Conservation (phyloP, 805 yeast species). For the Trichomonascus vanleenenianus region DNA sequence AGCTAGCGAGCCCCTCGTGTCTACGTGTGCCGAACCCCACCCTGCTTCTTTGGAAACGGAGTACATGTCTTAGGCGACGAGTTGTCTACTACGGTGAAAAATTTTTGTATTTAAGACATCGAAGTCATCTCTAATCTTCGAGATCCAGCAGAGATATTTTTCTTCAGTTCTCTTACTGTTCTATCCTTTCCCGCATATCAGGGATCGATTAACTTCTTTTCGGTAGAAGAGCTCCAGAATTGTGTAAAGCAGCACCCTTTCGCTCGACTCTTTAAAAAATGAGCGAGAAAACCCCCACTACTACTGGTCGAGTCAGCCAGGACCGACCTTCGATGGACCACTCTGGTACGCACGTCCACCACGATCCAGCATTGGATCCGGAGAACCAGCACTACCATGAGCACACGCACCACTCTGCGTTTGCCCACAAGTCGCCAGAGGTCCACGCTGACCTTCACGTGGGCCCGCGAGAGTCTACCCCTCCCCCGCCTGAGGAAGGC, state of each 20-base stretch:
- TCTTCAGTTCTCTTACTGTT: no score
- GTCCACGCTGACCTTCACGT: conserved; percentile 10
- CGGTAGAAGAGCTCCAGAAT: background rate
- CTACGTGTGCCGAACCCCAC: no score
- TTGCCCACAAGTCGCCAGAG: conserved; percentile 19
- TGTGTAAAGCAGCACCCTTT: background rate
- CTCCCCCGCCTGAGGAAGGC: conserved; percentile 10
- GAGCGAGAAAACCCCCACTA: background rate
- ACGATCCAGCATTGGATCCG: conserved; percentile 29
- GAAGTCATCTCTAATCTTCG: background rate
- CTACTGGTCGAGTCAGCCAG: no score
- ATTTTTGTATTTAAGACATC: background rate
- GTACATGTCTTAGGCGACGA: no score
- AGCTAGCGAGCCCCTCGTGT: no score
- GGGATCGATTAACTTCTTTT: background rate
- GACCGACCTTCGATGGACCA: background rate
- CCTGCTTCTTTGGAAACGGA: no score
- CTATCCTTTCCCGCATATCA: background rate
- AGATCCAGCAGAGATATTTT: no score
- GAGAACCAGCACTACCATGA: conserved; percentile 26
- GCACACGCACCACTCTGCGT: conserved; percentile 23
- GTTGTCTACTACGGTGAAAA: background rate
- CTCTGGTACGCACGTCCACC: background rate
- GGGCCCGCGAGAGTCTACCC: conserved; percentile 10
- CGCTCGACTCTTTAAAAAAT: background rate